Percentiles rank a stretch among this genome's conserved stretches.
phyloP scores from a whole-genome alignment of 2,329 filamentous ascomycete species.

The Cercospora sp. region DNA sequence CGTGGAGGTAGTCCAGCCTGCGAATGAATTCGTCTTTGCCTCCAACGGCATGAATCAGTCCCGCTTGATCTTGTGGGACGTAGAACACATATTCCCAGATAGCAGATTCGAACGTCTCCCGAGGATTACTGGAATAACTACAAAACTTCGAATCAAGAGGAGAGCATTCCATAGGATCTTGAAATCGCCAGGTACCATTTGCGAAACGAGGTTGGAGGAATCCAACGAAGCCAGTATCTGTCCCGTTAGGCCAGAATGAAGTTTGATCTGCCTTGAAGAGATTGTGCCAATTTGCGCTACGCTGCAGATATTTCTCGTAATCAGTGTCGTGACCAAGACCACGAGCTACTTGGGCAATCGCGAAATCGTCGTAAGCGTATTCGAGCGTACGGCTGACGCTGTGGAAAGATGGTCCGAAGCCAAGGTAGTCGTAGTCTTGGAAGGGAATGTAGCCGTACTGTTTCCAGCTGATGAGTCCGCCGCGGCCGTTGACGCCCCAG shows the following conservation, averaged over 20 bases:
- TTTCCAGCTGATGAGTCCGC: constrained; percentile 71
- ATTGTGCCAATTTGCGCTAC: constrained; percentile 69
- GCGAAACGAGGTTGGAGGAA: constrained; percentile 68
- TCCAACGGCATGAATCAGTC: constrained; percentile 42
- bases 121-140: constrained; percentile 50
- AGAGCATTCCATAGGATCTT: constrained; percentile 57
- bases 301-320: constrained; percentile 59
- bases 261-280: constrained; percentile 64
- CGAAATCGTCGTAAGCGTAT: constrained; percentile 70
- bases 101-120: constrained; percentile 70
- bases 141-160: constrained; percentile 54
- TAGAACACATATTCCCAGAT: constrained; percentile 70
- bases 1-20: constrained; percentile 45
- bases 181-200: constrained; percentile 67
- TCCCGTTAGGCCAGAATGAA: constrained; percentile 53
- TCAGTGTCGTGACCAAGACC: constrained; percentile 56
- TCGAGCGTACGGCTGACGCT: constrained; percentile 69
- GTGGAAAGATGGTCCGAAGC: constrained; percentile 67
- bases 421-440: constrained; percentile 54
- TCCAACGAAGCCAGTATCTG: constrained; percentile 63
- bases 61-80: constrained; percentile 44
- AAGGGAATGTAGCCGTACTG: constrained; percentile 61
- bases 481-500: constrained; percentile 69
- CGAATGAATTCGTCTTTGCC: constrained; percentile 42
- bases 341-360: constrained; percentile 62